Conservation (phyloP, 176 grass and related monocot species). For the Metroxylon sagu region DNA sequence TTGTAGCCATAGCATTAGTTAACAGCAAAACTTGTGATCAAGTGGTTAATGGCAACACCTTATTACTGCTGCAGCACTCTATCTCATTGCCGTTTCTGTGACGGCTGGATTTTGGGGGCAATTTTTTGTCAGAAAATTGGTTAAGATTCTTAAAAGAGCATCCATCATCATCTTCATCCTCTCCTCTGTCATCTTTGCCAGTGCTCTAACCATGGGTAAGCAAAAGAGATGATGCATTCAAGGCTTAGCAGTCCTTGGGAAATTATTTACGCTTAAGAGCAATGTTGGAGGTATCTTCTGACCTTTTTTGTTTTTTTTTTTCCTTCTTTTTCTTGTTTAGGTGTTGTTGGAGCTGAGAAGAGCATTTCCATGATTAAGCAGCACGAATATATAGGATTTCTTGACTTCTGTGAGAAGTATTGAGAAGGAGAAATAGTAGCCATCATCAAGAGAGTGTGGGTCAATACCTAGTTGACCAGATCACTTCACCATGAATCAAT, state of each 20-base stretch:
- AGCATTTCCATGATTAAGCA: constrained; percentile 75
- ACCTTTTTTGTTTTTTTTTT: background rate
- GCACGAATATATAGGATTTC: constrained; percentile 88
- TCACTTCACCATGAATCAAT: constrained; percentile 8
- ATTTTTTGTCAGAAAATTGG: constrained; percentile 65
- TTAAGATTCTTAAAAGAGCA: constrained; percentile 64
- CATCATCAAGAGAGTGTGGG: constrained; percentile 22
- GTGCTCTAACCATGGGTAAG: constrained; percentile 92
- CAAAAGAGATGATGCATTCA: too few relatives aligned
- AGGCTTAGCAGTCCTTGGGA: too few relatives aligned
- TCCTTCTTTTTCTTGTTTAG: constrained; percentile 26
- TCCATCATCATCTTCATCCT: constrained; percentile 92
- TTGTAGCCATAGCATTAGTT: too few relatives aligned
- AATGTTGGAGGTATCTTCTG: too few relatives aligned
- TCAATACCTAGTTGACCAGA: constrained; percentile 66
- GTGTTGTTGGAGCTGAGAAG: constrained; percentile 69
- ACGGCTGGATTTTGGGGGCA: constrained; percentile 95
- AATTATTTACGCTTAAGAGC: too few relatives aligned
- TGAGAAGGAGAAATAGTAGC: background rate
- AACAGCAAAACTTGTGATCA: too few relatives aligned
- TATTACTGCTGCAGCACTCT: constrained; percentile 47
- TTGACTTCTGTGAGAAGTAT: constrained; percentile 54
- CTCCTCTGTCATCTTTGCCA: constrained; percentile 83
- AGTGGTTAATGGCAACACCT: background rate
- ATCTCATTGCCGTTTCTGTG: constrained; percentile 66